A percentile compares a stretch with the other conserved stretches of the same genome.
phyloP scores from a whole-genome alignment of 352 stramenopile species.

The Pythium periplocum region DNA sequence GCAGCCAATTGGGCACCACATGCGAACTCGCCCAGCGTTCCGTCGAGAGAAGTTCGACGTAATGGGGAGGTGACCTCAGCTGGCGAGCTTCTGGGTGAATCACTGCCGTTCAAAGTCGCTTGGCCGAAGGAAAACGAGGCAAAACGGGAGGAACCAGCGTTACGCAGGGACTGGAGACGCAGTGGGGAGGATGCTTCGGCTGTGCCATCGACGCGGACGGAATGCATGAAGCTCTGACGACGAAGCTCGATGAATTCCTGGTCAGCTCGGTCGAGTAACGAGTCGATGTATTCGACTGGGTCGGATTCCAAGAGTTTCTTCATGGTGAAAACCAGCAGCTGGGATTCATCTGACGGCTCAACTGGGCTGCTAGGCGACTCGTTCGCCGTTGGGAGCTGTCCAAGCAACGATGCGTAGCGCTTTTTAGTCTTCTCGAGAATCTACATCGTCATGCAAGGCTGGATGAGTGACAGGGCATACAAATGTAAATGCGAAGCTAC shows the following conservation, averaged over 20 bases:
- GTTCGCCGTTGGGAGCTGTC: too few relatives aligned
- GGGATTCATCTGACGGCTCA: too few relatives aligned
- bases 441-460: conserved; percentile 13
- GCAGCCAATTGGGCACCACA: conserved; percentile 35
- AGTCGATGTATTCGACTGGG: conserved; percentile 37
- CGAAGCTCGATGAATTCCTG: conserved; percentile 35
- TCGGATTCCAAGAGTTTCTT: conserved; percentile 37
- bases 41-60: conserved; percentile 12
- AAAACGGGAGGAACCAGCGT: conserved; percentile 23
- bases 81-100: too few relatives aligned
- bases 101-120: conserved; percentile 4
- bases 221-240: conserved; percentile 27
- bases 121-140: conserved; percentile 44
- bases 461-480: conserved; percentile 5
- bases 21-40: conserved; percentile 29
- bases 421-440: conserved; percentile 35
- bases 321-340: conserved; percentile 25
- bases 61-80: too few relatives aligned
- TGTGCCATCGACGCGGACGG: conserved; percentile 14
- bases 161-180: conserved; percentile 14
- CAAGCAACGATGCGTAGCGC: conserved; percentile 13
- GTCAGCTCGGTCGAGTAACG: conserved; percentile 30
- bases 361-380: too few relatives aligned
- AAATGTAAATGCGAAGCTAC: conserved; percentile 1
- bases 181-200: conserved; percentile 24